Evolutionary conservation across 495 filamentous ascomycete genomes (phyloP), one percentile per base, ranked within the genome.

Genomic region (Saxophila tyrrhenica): DNA sequence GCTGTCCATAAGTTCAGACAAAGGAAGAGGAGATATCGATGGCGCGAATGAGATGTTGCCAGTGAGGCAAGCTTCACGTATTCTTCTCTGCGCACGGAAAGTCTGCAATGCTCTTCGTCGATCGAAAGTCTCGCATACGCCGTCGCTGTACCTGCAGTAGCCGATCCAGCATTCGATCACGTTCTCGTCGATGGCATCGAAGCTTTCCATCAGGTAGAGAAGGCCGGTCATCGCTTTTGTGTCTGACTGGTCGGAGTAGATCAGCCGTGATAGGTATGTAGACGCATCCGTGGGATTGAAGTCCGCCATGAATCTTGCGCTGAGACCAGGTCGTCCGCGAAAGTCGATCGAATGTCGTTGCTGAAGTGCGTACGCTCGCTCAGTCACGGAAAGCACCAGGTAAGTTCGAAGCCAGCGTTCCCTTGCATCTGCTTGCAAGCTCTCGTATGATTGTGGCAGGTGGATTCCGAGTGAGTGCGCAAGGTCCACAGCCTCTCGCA

Each of bases 161-260:
- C 47, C 47, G n/a, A 22, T 49, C 47, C 47, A 49, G 17, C 47
- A 49, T 7, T 49, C 47, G n/a, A 49, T 49, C 17, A 49, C 47
- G 25, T 38, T 25, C 25, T 49, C 47, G 20, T 49, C 47, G 25
- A 49, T 49, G 25, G 47, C 47, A 23, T 49, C 47, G 20, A 49
- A 49, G 23, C 22, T 49, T 17, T 49, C 47, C 47, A 49, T 49
- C 5, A 49, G 23, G 47, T 49, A 49, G 13, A 49, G 25, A 2
- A 49, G 17, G 1, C 47, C 47, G 2, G 47, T 49, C 47, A 49
- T 49, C 11, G 23, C 47, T 9, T 22, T 23, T 2, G 22, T 38
- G 47, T 49, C 47, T 16, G 47, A 29, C 21, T 49, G 47, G 21
- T 49, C 47, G 5, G 23, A 38, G 23, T 32, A 38, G 1, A 32